phyloP scores from a whole-genome alignment of 1,284 basidiomycete genomes.

The Phlebopus sp. region DNA sequence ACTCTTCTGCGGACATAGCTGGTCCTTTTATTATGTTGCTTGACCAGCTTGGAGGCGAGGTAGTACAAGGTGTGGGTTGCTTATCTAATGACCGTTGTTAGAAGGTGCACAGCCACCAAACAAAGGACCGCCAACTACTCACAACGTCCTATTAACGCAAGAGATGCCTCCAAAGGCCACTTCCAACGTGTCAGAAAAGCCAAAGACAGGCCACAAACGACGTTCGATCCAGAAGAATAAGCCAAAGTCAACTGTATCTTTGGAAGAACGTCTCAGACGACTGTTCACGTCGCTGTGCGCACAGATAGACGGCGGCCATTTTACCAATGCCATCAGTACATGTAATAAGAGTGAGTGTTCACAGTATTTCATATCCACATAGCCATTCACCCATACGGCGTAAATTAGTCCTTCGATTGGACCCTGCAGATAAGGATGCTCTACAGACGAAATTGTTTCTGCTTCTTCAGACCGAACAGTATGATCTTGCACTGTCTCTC shows the following conservation, averaged over 20 bases:
- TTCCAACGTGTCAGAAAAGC: slow-evolving; percentile 1
- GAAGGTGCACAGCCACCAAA: slow-evolving; percentile 13
- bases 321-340: slow-evolving; percentile 79
- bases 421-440: slow-evolving; percentile 68
- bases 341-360: slow-evolving; percentile 78
- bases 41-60: not conserved
- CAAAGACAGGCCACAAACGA: slow-evolving; percentile 9
- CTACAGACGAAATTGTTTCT: slow-evolving; percentile 80
- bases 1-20: slow-evolving; percentile 57
- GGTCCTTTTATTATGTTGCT: slow-evolving; percentile 23
- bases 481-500: slow-evolving; percentile 54
- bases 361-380: slow-evolving; percentile 22
- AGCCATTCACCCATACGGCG: slow-evolving; percentile 17
- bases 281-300: slow-evolving; percentile 78
- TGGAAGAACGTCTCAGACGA: slow-evolving; percentile 62
- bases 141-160: not conserved
- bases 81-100: slow-evolving; percentile 26
- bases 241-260: slow-evolving; percentile 50
- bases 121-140: not conserved
- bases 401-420: slow-evolving; percentile 62
- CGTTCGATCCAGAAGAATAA: slow-evolving; percentile 11
- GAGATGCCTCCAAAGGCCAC: slow-evolving; percentile 23
- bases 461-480: slow-evolving; percentile 81
- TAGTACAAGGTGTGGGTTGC: not conserved
- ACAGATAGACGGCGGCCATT: slow-evolving; percentile 82